Evolutionary conservation across 768 basidiomycete species (phyloP), one percentile per base, ranked within the genome.

Genomic region (Mycena epipterygia): DNA sequence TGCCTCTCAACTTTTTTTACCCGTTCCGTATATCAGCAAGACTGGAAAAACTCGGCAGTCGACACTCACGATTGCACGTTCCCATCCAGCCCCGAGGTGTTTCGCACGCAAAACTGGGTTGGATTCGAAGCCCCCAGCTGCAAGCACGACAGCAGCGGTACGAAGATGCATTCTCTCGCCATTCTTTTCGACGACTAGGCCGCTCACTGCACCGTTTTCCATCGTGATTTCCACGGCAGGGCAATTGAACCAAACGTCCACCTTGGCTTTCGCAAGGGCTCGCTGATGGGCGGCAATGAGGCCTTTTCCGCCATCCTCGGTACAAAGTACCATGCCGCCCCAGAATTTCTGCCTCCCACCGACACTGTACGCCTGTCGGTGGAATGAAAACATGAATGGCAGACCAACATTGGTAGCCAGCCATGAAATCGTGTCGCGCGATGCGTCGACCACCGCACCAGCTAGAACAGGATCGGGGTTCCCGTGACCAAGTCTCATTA

Each of bases 1-100:
- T 93, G 21, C 91, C 90, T 67, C 91, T 87, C 59, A 93, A 87
- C 90, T 92, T 32, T n/a, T n/a, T n/a, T n/a, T n/a, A n/a, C n/a
- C n/a, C n/a, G n/a, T n/a, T 32, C 44, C 21, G 23, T 42, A 33
- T 37, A 42, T 62, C n/a, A 67, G 56, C 37, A 52, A 58, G 23
- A 48, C 41, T 17, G 29, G 29, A 14, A 29, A 52, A 30, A 30
- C 19, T 55, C 30, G 51, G 49, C 64, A 27, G 68, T 35, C 59
- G 37, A 23, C 8, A 75, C 80, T 64, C 67, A 90, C 90, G 76
- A 84, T 87, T 30, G 91, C 90, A 64, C 81, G 82, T 49, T 81
- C 81, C 92, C 92, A 93, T 25, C 81, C 84, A 6, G 76, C 60
- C n/a, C 92, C 91, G 14, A 93, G 82, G 75, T 91, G 77, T 75